Percentiles rank a stretch among this genome's conserved stretches.
Evolutionary conservation across 2,329 filamentous ascomycete species (phyloP).

Genomic region (Monosporascus sp.): DNA sequence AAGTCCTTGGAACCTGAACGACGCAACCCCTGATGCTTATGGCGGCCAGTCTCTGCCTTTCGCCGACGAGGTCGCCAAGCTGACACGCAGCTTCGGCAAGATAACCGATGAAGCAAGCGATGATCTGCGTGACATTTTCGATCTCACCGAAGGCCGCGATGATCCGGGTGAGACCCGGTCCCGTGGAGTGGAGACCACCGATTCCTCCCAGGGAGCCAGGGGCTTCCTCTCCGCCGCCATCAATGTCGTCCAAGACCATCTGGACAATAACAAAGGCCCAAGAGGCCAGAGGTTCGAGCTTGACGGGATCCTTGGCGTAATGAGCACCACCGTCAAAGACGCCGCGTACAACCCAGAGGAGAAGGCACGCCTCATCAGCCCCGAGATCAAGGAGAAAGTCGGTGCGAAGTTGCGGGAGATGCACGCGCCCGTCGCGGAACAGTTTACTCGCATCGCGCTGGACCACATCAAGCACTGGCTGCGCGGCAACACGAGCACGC

Average conservation of each 20-base stretch:
- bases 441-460: slow-evolving; percentile 41
- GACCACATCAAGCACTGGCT: slow-evolving; percentile 40
- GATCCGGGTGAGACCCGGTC: slow-evolving; percentile 19
- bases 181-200: slow-evolving; percentile 18
- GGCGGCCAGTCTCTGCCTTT: slow-evolving; percentile 38
- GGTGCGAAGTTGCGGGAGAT: slow-evolving; percentile 35
- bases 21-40: slow-evolving; percentile 35
- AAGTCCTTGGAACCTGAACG: slow-evolving; percentile 18
- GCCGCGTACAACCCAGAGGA: slow-evolving; percentile 41
- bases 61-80: slow-evolving; percentile 38
- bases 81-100: slow-evolving; percentile 36
- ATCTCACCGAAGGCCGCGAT: slow-evolving; percentile 32
- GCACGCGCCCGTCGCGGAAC: slow-evolving; percentile 39
- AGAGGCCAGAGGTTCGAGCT: slow-evolving; percentile 32
- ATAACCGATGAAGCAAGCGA: slow-evolving; percentile 37
- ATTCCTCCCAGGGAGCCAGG: slow-evolving; percentile 19
- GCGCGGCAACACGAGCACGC: slow-evolving; percentile 14
- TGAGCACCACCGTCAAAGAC: slow-evolving; percentile 40
- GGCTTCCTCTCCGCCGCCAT: slow-evolving; percentile 38
- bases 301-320: slow-evolving; percentile 37
- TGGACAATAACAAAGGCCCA: slow-evolving; percentile 27
- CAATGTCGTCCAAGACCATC: slow-evolving; percentile 35
- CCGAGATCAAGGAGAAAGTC: slow-evolving; percentile 42
- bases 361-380: slow-evolving; percentile 39
- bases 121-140: slow-evolving; percentile 39